Evolutionary conservation across 441 rosid genomes (phyloP).

Genomic region (Bocquillonia castaneifolia): DNA sequence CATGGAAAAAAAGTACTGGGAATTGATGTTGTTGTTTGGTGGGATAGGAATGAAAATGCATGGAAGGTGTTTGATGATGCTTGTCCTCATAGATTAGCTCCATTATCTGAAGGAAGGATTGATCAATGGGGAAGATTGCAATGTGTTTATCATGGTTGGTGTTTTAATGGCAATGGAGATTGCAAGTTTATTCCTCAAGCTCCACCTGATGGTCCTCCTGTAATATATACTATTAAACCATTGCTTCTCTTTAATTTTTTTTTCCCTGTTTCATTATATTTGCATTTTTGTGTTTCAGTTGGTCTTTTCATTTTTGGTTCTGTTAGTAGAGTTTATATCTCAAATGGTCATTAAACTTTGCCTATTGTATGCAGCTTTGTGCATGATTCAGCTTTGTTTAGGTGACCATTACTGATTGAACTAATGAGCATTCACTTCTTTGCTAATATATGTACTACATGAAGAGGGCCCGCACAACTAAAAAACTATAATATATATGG

Average conservation of each 20-base stretch:
- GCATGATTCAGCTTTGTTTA: no score
- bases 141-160: slow-evolving; percentile 91
- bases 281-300: background rate
- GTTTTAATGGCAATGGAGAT: slow-evolving; percentile 69
- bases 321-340: no score
- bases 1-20: slow-evolving; percentile 76
- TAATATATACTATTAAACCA: slow-evolving; percentile 19
- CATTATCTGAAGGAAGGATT: slow-evolving; percentile 83
- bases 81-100: slow-evolving; percentile 89
- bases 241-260: background rate
- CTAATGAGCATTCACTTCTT: no score
- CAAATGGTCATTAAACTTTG: no score
- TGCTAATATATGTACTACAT: no score
- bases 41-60: slow-evolving; percentile 67
- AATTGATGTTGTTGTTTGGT: slow-evolving; percentile 83
- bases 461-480: no score
- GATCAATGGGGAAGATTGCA: slow-evolving; percentile 90
- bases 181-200: slow-evolving; percentile 89
- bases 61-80: slow-evolving; percentile 80
- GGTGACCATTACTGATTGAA: no score
- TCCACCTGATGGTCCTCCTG: slow-evolving; percentile 76
- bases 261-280: background rate
- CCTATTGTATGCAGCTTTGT: no score
- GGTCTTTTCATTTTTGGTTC: no score
- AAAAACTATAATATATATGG: no score